These are phyloP conservation scores for Lonicera japonica DNA, from an alignment of 129 eudicot genomes.

Conservation along the genomic window DNA sequence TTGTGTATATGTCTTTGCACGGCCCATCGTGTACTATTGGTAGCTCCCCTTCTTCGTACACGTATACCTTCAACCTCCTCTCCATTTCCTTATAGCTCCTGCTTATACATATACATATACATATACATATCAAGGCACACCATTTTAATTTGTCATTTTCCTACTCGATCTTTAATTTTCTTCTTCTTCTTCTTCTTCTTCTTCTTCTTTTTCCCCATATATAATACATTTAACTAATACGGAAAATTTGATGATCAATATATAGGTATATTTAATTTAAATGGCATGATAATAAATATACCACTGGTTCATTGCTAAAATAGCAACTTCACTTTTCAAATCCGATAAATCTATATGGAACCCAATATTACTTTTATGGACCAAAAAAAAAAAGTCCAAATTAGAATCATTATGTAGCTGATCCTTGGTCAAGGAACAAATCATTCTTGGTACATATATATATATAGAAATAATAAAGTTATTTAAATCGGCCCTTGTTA, in stretches of 20 bases:
- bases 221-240: no score
- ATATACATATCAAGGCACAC: no score
- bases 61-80: slow-evolving; percentile 64
- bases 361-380: not conserved
- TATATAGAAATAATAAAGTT: not conserved
- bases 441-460: no score
- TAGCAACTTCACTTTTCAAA: not conserved
- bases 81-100: slow-evolving; percentile 94
- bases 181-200: no score
- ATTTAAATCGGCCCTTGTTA: no score
- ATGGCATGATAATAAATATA: no score
- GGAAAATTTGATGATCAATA: not conserved
- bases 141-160: not conserved
- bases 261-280: no score
- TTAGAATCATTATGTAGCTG: not conserved
- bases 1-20: slow-evolving; percentile 80
- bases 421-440: no score
- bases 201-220: no score
- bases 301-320: no score
- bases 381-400: not conserved
- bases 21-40: slow-evolving; percentile 90
- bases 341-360: not conserved
- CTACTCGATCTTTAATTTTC: no score
- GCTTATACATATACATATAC: no score
- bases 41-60: slow-evolving; percentile 76